These are phyloP conservation scores for Nectriaceae sp. DNA, from an alignment of 2,329 filamentous ascomycete species.

Conservation along the genomic window DNA sequence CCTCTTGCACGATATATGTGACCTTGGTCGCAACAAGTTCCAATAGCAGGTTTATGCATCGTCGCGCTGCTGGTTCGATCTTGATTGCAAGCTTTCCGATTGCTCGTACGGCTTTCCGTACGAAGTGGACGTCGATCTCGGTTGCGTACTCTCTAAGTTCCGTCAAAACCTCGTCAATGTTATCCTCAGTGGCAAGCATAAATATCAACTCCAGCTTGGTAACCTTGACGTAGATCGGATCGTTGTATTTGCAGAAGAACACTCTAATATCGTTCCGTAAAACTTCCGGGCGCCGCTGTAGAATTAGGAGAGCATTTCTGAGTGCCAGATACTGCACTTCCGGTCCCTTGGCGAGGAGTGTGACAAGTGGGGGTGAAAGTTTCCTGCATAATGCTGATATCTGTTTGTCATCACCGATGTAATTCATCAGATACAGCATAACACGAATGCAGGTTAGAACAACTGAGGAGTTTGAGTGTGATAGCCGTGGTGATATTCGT, in stretches of 20 bases:
- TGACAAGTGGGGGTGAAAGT: slow-evolving; percentile 91
- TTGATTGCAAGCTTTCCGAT: slow-evolving; percentile 99
- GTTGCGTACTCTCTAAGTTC: slow-evolving; percentile 96
- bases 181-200: slow-evolving; percentile 94
- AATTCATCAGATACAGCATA: slow-evolving; percentile 97
- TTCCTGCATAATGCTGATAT: slow-evolving; percentile 87
- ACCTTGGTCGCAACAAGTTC: slow-evolving; percentile 97
- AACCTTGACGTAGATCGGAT: slow-evolving; percentile 99
- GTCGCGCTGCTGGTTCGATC: slow-evolving; percentile 88
- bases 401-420: slow-evolving; percentile 89
- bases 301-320: slow-evolving; percentile 88
- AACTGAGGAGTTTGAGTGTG: slow-evolving; percentile 95
- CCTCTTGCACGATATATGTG: slow-evolving; percentile 98
- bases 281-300: slow-evolving; percentile 91
- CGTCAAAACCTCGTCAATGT: slow-evolving; percentile 92
- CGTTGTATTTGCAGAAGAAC: slow-evolving; percentile 99
- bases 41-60: slow-evolving; percentile 90
- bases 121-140: slow-evolving; percentile 98
- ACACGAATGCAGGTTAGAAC: slow-evolving; percentile 96
- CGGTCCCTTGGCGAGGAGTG: slow-evolving; percentile 89
- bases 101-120: slow-evolving; percentile 93
- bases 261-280: slow-evolving; percentile 95
- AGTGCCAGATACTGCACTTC: slow-evolving; percentile 98
- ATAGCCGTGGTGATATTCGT: slow-evolving; percentile 90
- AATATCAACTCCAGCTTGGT: slow-evolving; percentile 98